Evolutionary conservation across 2,329 filamentous ascomycete species (phyloP).

Genomic region (Fusarium ramigenum): DNA sequence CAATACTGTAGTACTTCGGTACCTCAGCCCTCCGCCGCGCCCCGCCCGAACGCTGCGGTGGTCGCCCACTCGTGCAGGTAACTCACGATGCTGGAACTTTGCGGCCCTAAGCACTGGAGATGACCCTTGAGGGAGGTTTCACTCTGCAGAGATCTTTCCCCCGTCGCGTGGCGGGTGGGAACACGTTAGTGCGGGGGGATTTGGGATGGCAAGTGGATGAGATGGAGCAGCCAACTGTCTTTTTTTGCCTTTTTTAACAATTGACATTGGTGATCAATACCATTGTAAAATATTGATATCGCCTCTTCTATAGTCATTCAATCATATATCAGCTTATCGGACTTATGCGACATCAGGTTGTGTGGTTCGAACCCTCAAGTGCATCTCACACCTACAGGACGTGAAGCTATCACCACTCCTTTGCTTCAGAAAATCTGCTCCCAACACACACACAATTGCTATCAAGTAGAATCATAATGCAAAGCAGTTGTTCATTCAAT

Average conservation of each 20-base stretch:
- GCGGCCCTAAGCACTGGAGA: slow-evolving; percentile 74
- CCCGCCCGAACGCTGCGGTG: slow-evolving; percentile 76
- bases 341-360: background rate
- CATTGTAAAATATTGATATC: background rate
- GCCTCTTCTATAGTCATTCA: background rate
- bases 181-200: slow-evolving; percentile 67
- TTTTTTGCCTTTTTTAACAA: slow-evolving; percentile 42
- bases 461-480: background rate
- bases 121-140: slow-evolving; percentile 75
- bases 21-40: slow-evolving; percentile 64
- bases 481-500: slow-evolving; percentile 32
- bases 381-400: no score
- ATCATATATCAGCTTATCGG: background rate
- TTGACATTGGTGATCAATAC: fast-evolving
- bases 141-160: slow-evolving; percentile 78
- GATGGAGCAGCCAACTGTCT: slow-evolving; percentile 65
- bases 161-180: slow-evolving; percentile 77
- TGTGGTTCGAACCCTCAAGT: slow-evolving; percentile 6
- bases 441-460: background rate
- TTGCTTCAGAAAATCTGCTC: no score
- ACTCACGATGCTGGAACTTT: slow-evolving; percentile 67
- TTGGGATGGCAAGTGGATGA: slow-evolving; percentile 62
- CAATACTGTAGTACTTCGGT: slow-evolving; percentile 53
- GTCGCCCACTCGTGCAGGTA: slow-evolving; percentile 72
- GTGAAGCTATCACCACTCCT: slow-evolving; percentile 22